A percentile compares a stretch with the other conserved stretches of the same genome.
These are phyloP conservation scores for Mycena sp. DNA, from an alignment of 1,284 basidiomycete genomes.

Conservation along the genomic window DNA sequence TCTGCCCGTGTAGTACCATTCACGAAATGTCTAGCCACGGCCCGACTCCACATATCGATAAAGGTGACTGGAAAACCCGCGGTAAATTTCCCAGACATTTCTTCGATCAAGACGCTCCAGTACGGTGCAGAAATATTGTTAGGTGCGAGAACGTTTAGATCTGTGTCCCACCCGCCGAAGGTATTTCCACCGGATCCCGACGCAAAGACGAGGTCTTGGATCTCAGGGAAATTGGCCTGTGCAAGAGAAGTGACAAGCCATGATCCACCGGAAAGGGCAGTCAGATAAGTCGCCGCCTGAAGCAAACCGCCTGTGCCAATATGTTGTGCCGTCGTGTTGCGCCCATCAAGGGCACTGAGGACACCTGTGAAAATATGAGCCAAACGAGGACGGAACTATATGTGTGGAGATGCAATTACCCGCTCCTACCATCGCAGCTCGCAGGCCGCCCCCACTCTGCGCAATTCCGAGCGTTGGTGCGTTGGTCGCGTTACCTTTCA, in stretches of 20 bases:
- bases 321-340: not conserved
- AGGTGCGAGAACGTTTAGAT: not conserved
- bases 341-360: conserved; percentile 5
- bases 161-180: not conserved
- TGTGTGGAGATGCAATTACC: not conserved
- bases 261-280: not conserved
- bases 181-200: not conserved
- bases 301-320: conserved; percentile 2
- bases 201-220: not conserved
- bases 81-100: not conserved
- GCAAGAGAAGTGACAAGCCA: conserved; percentile 7
- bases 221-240: conserved; percentile 7
- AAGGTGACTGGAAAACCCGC: too few species aligned
- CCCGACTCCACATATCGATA: not conserved
- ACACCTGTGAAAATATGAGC: conserved; percentile 5
- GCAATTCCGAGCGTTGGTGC: not conserved
- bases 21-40: not conserved
- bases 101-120: not conserved
- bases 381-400: not conserved
- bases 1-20: not conserved
- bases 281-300: conserved; percentile 4
- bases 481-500: not conserved
- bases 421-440: not conserved
- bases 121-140: not conserved
- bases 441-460: not conserved